A percentile compares a stretch with the other conserved stretches of the same genome.
These are phyloP conservation scores for Backusella parvicylindrica DNA, from an alignment of 192 early-diverging fungal species.

Conservation along the genomic window DNA sequence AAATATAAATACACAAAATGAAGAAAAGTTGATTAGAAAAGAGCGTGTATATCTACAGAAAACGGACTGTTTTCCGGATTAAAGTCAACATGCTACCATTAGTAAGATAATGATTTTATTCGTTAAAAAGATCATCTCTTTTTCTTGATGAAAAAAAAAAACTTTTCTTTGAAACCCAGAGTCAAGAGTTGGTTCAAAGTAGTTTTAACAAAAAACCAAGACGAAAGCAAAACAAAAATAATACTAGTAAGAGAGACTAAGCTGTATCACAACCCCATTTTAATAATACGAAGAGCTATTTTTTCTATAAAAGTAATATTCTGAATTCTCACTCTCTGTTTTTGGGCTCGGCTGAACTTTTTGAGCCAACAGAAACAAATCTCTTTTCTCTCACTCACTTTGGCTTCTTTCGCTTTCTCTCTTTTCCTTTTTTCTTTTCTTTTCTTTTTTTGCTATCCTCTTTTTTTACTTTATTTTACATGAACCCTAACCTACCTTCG, in stretches of 20 bases:
- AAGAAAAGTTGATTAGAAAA: not conserved
- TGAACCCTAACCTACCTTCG: not conserved
- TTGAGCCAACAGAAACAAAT: not conserved
- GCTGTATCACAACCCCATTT: not conserved
- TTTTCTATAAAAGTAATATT: conserved; percentile 3
- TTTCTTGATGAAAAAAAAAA: not conserved
- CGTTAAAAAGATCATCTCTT: not conserved
- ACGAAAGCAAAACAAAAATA: not conserved
- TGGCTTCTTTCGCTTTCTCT: not conserved
- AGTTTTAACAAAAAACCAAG: not conserved
- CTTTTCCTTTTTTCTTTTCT: not conserved
- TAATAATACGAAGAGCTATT: not conserved
- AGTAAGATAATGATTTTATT: not conserved
- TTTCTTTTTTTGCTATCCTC: not conserved
- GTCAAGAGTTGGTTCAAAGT: not conserved
- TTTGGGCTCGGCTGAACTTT: not conserved
- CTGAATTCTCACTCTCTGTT: not conserved
- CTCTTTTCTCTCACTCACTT: not conserved
- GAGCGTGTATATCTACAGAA: not conserved
- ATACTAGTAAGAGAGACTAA: not conserved
- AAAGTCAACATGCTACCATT: not conserved
- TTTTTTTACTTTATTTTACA: not conserved
- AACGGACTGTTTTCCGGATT: not conserved
- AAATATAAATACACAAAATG: not conserved
- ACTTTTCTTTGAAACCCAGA: not conserved